These are phyloP conservation scores for Oryza officinalis DNA, from an alignment of 176 grass and related monocot genomes.

Conservation along the genomic window DNA sequence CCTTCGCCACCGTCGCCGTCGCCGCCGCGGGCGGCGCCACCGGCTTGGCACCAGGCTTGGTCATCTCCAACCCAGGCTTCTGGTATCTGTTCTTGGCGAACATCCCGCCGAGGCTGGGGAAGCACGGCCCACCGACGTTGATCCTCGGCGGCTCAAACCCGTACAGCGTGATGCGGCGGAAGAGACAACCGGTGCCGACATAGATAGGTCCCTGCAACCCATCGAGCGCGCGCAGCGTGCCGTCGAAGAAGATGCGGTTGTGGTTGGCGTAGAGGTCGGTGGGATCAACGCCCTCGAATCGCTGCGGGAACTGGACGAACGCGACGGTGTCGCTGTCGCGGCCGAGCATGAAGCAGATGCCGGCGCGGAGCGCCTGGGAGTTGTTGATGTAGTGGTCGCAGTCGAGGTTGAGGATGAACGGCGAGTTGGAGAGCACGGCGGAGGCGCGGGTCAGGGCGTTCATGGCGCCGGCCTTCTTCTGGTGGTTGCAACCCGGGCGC, in stretches of 20 bases:
- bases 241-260: slow-evolving; percentile 88
- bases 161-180: slow-evolving; percentile 68
- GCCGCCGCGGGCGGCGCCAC: slow-evolving; percentile 22
- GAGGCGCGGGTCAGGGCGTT: slow-evolving; percentile 77
- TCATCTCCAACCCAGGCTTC: slow-evolving; percentile 37
- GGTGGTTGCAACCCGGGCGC: slow-evolving; percentile 70
- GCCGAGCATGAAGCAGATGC: slow-evolving; percentile 85
- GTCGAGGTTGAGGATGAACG: slow-evolving; percentile 88
- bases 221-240: slow-evolving; percentile 64
- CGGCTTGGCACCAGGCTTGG: slow-evolving; percentile 17
- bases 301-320: slow-evolving; percentile 83
- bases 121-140: slow-evolving; percentile 49
- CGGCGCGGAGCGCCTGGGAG: slow-evolving; percentile 69
- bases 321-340: slow-evolving; percentile 68
- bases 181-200: slow-evolving; percentile 70
- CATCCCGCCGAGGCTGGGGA: slow-evolving; percentile 32
- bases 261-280: slow-evolving; percentile 84
- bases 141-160: slow-evolving; percentile 72
- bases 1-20: slow-evolving; percentile 34
- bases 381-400: slow-evolving; percentile 88
- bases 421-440: slow-evolving; percentile 61
- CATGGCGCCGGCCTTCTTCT: slow-evolving; percentile 97
- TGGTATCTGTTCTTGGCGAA: slow-evolving; percentile 48
- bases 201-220: slow-evolving; percentile 75
- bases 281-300: slow-evolving; percentile 80